Conservation (phyloP, 2,329 filamentous ascomycete species). For the Ceratocystis ficicola region DNA sequence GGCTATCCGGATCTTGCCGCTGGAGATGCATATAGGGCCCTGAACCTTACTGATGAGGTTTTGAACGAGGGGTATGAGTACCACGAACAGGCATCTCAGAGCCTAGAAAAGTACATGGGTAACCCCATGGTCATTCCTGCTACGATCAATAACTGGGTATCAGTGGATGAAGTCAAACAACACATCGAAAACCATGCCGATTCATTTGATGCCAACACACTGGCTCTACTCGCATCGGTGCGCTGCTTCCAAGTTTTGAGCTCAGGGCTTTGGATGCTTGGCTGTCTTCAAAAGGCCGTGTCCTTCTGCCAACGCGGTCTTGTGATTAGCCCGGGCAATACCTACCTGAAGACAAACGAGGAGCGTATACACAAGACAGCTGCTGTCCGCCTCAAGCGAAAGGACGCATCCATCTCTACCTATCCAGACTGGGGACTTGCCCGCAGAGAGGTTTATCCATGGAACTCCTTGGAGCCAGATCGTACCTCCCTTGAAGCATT, state of each 20-base stretch:
- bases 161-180: conserved; percentile 28
- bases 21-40: conserved; percentile 78
- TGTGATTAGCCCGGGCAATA: conserved; percentile 41
- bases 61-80: conserved; percentile 71
- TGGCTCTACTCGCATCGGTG: conserved; percentile 36
- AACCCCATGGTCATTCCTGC: conserved; percentile 32
- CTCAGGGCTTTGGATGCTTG: conserved; percentile 48
- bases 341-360: conserved; percentile 43
- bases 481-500: conserved; percentile 59
- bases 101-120: conserved; percentile 32
- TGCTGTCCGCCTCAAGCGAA: conserved; percentile 36
- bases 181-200: not conserved
- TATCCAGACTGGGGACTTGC: conserved; percentile 60
- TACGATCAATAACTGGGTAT: conserved; percentile 36
- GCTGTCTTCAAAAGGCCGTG: conserved; percentile 55
- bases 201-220: conserved; percentile 16
- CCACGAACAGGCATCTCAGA: conserved; percentile 52
- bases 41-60: conserved; percentile 76
- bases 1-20: conserved; percentile 83
- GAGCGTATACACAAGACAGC: conserved; percentile 43
- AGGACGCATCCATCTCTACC: conserved; percentile 39
- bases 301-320: conserved; percentile 54
- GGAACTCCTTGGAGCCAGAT: conserved; percentile 57
- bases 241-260: conserved; percentile 49
- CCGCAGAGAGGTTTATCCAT: conserved; percentile 57